Evolutionary conservation across 2,329 filamentous ascomycete genomes (phyloP).

Genomic region (Alternaria novae-zelandiae): DNA sequence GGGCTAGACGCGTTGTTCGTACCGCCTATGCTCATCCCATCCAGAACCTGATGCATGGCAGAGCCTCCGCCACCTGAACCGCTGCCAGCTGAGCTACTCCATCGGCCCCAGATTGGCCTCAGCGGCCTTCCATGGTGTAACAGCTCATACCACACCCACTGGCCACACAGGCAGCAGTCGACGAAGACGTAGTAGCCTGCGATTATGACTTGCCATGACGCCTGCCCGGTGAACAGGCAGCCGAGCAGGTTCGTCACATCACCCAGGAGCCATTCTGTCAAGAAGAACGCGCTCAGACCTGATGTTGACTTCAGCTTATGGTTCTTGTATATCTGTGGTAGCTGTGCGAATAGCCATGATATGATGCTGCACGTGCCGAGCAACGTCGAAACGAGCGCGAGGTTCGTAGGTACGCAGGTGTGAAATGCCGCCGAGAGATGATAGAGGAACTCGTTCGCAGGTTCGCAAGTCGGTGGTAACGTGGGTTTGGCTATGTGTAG

Average conservation of each 20-base stretch:
- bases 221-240: constrained; percentile 68
- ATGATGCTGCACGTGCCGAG: constrained; percentile 68
- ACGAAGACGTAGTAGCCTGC: constrained; percentile 71
- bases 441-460: constrained; percentile 63
- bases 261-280: constrained; percentile 70
- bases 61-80: constrained; percentile 20
- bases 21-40: constrained; percentile 26
- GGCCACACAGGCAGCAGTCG: constrained; percentile 65
- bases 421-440: constrained; percentile 65
- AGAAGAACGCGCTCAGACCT: constrained; percentile 69
- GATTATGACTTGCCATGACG: constrained; percentile 70
- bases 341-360: constrained; percentile 72
- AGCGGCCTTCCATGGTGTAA: constrained; percentile 58
- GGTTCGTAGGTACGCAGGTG: constrained; percentile 67
- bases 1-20: constrained; percentile 8
- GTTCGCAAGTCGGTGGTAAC: constrained; percentile 66
- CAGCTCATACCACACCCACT: constrained; percentile 71
- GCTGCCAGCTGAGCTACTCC: constrained; percentile 26
- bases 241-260: constrained; percentile 69
- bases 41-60: constrained; percentile 40
- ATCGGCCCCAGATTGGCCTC: constrained; percentile 43
- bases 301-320: constrained; percentile 68
- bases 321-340: constrained; percentile 74
- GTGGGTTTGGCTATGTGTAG: constrained; percentile 45
- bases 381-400: constrained; percentile 66